Conservation (phyloP, 1,284 basidiomycete species). For the Trametes versicolor region DNA sequence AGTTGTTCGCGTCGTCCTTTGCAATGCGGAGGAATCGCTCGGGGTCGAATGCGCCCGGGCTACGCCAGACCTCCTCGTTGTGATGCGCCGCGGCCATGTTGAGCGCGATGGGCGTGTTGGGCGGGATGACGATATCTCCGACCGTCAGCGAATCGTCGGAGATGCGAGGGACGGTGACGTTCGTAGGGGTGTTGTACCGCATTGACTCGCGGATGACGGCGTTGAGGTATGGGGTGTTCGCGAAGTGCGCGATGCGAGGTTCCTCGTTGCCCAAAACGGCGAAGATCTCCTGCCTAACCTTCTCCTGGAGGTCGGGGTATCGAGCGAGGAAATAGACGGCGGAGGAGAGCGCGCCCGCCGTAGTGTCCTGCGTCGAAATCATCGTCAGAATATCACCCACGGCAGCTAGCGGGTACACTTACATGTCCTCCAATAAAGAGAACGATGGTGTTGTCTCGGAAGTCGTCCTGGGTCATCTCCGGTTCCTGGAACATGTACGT, state of each 20-base stretch:
- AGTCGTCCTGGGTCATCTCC: conserved; percentile 41
- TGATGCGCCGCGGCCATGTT: conserved; percentile 46
- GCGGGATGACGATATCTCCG: conserved; percentile 30
- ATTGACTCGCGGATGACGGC: conserved; percentile 48
- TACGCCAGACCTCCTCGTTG: conserved; percentile 37
- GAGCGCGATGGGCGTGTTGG: conserved; percentile 40
- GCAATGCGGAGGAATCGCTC: conserved; percentile 34
- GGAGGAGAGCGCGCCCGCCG: conserved; percentile 45
- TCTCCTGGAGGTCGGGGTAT: conserved; percentile 42
- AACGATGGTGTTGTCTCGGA: conserved; percentile 47
- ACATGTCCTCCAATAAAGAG: conserved; percentile 49
- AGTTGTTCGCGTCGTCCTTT: conserved; percentile 14
- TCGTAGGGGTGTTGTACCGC: conserved; percentile 46
- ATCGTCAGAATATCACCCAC: neutral
- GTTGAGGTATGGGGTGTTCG: conserved; percentile 39
- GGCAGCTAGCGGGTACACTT: conserved; percentile 7
- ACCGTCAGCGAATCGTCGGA: conserved; percentile 31
- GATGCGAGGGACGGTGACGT: conserved; percentile 43
- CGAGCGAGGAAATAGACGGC: conserved; percentile 46
- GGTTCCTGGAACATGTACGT: conserved; percentile 46
- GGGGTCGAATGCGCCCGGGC: conserved; percentile 35
- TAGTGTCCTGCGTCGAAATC: conserved; percentile 41
- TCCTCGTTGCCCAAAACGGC: conserved; percentile 34
- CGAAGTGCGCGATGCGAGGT: conserved; percentile 39
- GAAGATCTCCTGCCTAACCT: conserved; percentile 42